Conservation (phyloP, 2,329 filamentous ascomycete species). For the Dissoconium aciculare region DNA sequence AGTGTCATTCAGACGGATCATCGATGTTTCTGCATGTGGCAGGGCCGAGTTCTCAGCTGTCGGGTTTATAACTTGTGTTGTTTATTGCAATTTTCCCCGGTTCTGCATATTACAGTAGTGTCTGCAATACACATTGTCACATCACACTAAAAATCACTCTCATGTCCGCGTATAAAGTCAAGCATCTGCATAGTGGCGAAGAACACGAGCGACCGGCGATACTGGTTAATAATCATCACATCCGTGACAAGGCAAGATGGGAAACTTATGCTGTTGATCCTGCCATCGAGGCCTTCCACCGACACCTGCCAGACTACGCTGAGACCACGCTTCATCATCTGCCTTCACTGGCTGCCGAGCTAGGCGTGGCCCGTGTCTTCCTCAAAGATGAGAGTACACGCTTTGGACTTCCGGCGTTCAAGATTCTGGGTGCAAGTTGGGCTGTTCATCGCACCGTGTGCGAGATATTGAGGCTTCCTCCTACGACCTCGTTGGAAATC, state of each 20-base stretch:
- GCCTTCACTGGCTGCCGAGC: constrained; percentile 38
- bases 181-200: constrained; percentile 9
- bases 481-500: constrained; percentile 34
- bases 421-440: constrained; percentile 69
- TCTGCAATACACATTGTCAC: too few species aligned
- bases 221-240: too few species aligned
- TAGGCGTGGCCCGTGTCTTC: constrained; percentile 44
- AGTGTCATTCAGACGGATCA: too few species aligned
- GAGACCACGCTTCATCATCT: constrained; percentile 42
- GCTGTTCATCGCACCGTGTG: constrained; percentile 46
- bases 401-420: constrained; percentile 59
- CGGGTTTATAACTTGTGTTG: too few species aligned
- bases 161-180: constrained; percentile 13
- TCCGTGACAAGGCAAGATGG: too few species aligned
- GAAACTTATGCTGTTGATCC: too few species aligned
- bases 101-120: too few species aligned
- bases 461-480: constrained; percentile 25
- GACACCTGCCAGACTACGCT: constrained; percentile 41
- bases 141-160: constrained; percentile 1
- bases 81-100: too few species aligned
- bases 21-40: too few species aligned
- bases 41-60: too few species aligned
- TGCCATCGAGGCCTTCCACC: constrained; percentile 37
- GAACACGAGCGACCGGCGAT: constrained; percentile 9
- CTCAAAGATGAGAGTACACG: constrained; percentile 58